Conservation (phyloP, 2,329 filamentous ascomycete genomes). For the Botrytis cinerea region DNA sequence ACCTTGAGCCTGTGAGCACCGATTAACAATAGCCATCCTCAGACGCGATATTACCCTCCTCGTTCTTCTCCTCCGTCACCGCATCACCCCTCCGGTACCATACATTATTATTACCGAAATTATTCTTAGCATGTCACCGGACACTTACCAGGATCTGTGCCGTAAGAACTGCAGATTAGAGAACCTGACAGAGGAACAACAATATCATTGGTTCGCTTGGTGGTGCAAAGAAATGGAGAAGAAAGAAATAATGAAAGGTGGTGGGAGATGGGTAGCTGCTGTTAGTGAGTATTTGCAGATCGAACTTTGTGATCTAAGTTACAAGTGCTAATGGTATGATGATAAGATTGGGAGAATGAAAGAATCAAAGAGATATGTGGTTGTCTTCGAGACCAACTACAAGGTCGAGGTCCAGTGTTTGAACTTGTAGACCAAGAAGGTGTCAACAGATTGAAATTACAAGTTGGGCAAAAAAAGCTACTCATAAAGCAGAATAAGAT, state of each 20-base stretch:
- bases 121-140: slow-evolving; percentile 17
- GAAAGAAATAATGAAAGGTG: slow-evolving; percentile 16
- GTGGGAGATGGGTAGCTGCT: slow-evolving; percentile 22
- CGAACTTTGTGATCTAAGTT: background rate
- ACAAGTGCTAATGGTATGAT: background rate
- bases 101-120: slow-evolving; percentile 28
- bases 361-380: background rate
- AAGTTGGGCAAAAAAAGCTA: slow-evolving; percentile 1
- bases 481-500: background rate
- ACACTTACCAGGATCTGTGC: background rate
- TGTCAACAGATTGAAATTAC: background rate
- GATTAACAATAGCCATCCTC: background rate
- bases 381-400: background rate
- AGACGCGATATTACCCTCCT: slow-evolving; percentile 29
- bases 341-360: slow-evolving; percentile 19
- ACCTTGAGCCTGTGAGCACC: background rate
- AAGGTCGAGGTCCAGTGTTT: background rate
- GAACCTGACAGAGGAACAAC: slow-evolving; percentile 5
- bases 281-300: slow-evolving; percentile 14
- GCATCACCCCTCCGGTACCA: slow-evolving; percentile 29
- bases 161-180: background rate
- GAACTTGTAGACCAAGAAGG: background rate
- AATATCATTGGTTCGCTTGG: slow-evolving; percentile 6
- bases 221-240: slow-evolving; percentile 14
- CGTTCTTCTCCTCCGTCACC: slow-evolving; percentile 30